Evolutionary conservation across 2,329 filamentous ascomycete genomes (phyloP).

Genomic region (Phyllosticta capitalensis): DNA sequence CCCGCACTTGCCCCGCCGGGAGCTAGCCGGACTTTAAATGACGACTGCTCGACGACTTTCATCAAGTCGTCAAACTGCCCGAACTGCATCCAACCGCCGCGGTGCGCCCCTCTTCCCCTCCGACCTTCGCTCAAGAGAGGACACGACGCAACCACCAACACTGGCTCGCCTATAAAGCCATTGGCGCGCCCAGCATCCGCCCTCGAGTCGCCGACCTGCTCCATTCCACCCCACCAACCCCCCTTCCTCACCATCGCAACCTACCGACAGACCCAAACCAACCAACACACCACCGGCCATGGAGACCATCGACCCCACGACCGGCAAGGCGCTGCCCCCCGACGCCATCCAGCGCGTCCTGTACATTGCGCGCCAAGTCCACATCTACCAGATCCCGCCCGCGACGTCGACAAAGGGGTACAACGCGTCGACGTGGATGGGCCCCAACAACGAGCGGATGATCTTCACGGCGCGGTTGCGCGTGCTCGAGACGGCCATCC

Average conservation of each 20-base stretch:
- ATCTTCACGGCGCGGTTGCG: slow-evolving; percentile 82
- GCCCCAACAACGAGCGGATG: slow-evolving; percentile 53
- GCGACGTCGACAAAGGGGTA: slow-evolving; percentile 70
- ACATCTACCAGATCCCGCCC: slow-evolving; percentile 83
- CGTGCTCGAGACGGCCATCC: slow-evolving; percentile 62
- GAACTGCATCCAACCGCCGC: not conserved
- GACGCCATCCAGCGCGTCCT: slow-evolving; percentile 80
- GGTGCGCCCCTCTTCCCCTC: not conserved
- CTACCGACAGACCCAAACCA: not conserved
- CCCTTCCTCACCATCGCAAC: not conserved
- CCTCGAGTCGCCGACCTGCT: not conserved
- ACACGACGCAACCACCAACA: not conserved
- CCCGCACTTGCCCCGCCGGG: not conserved
- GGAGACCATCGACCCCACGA: slow-evolving; percentile 61
- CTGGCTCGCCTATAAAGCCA: not conserved
- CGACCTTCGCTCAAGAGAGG: not conserved
- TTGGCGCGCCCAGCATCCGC: not conserved
- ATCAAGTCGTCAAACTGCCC: not conserved
- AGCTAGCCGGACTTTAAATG: not conserved
- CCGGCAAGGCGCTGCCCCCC: slow-evolving; percentile 55
- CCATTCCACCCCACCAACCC: not conserved
- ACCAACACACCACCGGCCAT: slow-evolving; percentile 30
- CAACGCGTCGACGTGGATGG: slow-evolving; percentile 67
- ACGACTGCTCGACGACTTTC: not conserved
- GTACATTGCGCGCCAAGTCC: slow-evolving; percentile 63